A percentile compares a stretch with the other conserved stretches of the same genome.
Evolutionary conservation across 2,329 filamentous ascomycete genomes (phyloP).

Genomic region (Ceratocystis harringtonii): DNA sequence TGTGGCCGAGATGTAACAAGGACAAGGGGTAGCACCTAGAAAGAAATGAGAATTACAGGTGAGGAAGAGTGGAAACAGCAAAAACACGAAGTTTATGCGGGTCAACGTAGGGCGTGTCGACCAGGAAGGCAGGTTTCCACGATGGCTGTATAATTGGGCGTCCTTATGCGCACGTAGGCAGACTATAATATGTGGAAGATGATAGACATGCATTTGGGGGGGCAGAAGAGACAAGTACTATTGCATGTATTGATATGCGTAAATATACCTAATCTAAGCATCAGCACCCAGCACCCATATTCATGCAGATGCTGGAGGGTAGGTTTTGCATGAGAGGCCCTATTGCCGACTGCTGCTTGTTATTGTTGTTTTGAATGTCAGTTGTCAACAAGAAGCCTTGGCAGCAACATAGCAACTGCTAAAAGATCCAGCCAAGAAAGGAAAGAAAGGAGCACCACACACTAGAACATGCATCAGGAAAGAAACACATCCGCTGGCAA

Average conservation of each 20-base stretch:
- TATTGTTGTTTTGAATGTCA: neutral
- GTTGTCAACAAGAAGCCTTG: neutral
- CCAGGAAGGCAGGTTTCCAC: neutral
- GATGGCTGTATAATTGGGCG: neutral
- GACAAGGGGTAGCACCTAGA: neutral
- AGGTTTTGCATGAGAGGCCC: too few species aligned
- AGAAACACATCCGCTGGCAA: neutral
- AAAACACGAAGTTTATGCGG: conserved; percentile 1
- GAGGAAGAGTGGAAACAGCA: neutral
- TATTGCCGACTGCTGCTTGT: neutral
- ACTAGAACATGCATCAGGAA: neutral
- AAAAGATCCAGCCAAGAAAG: neutral
- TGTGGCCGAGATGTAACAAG: neutral
- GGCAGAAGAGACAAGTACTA: too few species aligned
- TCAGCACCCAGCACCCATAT: too few species aligned
- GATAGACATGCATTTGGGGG: too few species aligned
- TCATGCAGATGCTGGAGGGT: too few species aligned
- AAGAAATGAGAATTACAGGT: neutral
- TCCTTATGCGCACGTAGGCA: neutral
- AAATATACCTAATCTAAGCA: too few species aligned
- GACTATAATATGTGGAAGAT: too few species aligned
- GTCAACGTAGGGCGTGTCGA: neutral
- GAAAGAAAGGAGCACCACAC: neutral
- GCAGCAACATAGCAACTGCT: neutral
- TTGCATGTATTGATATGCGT: too few species aligned